A percentile compares a stretch with the other conserved stretches of the same genome.
These are phyloP conservation scores for Pseudocercospora fuligena DNA, from an alignment of 2,329 filamentous ascomycete genomes.

Conservation along the genomic window DNA sequence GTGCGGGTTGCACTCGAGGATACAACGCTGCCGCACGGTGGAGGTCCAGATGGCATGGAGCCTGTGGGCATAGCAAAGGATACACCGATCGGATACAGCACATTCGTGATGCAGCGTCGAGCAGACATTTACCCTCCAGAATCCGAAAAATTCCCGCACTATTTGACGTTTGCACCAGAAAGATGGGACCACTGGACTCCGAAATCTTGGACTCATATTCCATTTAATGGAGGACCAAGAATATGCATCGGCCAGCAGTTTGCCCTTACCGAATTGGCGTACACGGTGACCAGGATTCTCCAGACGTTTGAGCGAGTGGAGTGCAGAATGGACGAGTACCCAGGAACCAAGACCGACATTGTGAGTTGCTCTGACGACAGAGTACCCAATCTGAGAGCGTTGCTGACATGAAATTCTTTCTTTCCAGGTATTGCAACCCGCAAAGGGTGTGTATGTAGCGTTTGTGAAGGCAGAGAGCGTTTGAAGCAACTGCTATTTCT, in stretches of 20 bases:
- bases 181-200: slow-evolving; percentile 57
- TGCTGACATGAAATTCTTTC: slow-evolving; percentile 10
- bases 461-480: slow-evolving; percentile 37
- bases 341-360: slow-evolving; percentile 53
- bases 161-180: slow-evolving; percentile 53
- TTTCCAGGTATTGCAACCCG: slow-evolving; percentile 45
- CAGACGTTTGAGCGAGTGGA: slow-evolving; percentile 52
- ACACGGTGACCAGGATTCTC: slow-evolving; percentile 53
- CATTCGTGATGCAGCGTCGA: slow-evolving; percentile 56
- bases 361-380: slow-evolving; percentile 35
- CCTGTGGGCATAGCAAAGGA: slow-evolving; percentile 51
- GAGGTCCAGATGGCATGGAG: slow-evolving; percentile 50
- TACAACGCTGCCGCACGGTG: slow-evolving; percentile 55
- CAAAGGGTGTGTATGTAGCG: slow-evolving; percentile 46
- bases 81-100: slow-evolving; percentile 54
- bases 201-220: slow-evolving; percentile 55
- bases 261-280: slow-evolving; percentile 56
- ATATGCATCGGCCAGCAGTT: slow-evolving; percentile 60
- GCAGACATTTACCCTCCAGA: slow-evolving; percentile 54
- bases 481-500: slow-evolving; percentile 7
- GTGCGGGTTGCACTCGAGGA: slow-evolving; percentile 53
- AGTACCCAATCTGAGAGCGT: not conserved
- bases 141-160: slow-evolving; percentile 45
- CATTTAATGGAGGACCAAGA: slow-evolving; percentile 55
- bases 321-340: slow-evolving; percentile 41